These are phyloP conservation scores for Verticillium isaacii DNA, from an alignment of 2,329 filamentous ascomycete species.

Conservation along the genomic window DNA sequence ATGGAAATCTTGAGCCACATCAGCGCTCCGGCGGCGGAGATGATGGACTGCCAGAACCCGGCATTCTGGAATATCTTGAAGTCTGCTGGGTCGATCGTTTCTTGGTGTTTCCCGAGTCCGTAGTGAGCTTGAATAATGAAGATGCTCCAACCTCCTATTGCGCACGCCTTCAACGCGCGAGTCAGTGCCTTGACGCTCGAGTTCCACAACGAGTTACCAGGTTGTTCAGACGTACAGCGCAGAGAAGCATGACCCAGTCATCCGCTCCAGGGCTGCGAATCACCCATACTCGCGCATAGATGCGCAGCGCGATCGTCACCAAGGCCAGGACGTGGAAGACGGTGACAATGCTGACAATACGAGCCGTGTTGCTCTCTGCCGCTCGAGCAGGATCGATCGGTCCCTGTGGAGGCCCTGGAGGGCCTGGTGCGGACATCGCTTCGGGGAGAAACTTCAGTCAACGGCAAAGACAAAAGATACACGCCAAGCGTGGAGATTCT, in stretches of 20 bases:
- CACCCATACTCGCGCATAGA: slow-evolving; percentile 15
- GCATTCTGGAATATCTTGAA: slow-evolving; percentile 31
- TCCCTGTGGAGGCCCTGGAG: neutral
- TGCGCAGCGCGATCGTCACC: slow-evolving; percentile 9
- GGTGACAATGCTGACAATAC: slow-evolving; percentile 16
- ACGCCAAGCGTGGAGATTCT: neutral
- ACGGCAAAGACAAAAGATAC: neutral
- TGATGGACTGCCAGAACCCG: slow-evolving; percentile 39
- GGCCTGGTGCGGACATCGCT: neutral
- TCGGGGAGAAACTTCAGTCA: neutral
- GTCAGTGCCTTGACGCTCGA: neutral
- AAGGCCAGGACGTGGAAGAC: slow-evolving; percentile 18
- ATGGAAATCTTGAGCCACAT: slow-evolving; percentile 18
- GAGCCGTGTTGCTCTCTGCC: slow-evolving; percentile 18
- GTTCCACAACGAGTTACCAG: neutral
- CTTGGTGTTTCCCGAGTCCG: slow-evolving; percentile 40
- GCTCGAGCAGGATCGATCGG: slow-evolving; percentile 14
- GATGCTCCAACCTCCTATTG: slow-evolving; percentile 20
- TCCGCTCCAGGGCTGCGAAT: slow-evolving; percentile 19
- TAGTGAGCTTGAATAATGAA: slow-evolving; percentile 37
- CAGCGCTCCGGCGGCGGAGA: slow-evolving; percentile 27
- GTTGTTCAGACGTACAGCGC: slow-evolving; percentile 15
- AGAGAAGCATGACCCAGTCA: slow-evolving; percentile 21
- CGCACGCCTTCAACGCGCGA: slow-evolving; percentile 16
- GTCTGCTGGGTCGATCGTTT: slow-evolving; percentile 26